phyloP scores from a whole-genome alignment of 805 yeast species.

The Yarrowia sp. region DNA sequence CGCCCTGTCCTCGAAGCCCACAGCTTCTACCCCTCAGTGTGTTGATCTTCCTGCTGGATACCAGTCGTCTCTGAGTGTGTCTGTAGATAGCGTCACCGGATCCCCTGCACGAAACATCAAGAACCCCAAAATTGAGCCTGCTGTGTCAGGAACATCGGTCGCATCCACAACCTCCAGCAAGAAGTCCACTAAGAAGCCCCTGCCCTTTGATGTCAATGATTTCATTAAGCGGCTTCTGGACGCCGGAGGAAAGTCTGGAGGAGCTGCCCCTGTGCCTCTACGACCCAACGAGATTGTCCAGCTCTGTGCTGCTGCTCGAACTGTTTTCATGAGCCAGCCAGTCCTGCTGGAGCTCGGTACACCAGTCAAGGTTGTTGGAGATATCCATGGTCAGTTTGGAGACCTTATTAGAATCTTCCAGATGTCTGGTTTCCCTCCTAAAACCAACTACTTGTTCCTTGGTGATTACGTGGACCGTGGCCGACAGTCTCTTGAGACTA shows the following conservation, averaged over 20 bases:
- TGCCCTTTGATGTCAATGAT: conserved; percentile 59
- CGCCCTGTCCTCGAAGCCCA: not conserved
- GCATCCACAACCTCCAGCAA: conserved; percentile 1
- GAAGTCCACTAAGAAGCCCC: not conserved
- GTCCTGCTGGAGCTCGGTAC: conserved; percentile 76
- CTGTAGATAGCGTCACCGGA: conserved; percentile 19
- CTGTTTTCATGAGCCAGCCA: conserved; percentile 83
- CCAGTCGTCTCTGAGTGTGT: conserved; percentile 10
- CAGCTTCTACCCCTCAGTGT: conserved; percentile 18
- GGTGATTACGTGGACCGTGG: conserved; percentile 98
- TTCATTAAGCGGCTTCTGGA: conserved; percentile 78
- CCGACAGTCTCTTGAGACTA: conserved; percentile 87
- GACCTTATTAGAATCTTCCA: conserved; percentile 84
- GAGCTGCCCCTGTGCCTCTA: conserved; percentile 36
- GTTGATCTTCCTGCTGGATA: conserved; percentile 23
- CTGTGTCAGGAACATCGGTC: conserved; percentile 6
- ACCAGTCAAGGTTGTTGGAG: conserved; percentile 84
- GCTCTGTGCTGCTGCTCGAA: conserved; percentile 77
- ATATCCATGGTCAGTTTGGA: conserved; percentile 90
- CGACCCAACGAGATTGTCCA: conserved; percentile 76
- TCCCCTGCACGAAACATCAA: conserved; percentile 19
- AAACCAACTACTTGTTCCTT: conserved; percentile 78
- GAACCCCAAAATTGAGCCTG: conserved; percentile 17
- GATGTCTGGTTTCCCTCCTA: conserved; percentile 92
- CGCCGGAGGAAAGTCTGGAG: conserved; percentile 65